Base-by-base conservation (phyloP, 164 flowering plant genomes). In the Vitis cinerea region DNA sequence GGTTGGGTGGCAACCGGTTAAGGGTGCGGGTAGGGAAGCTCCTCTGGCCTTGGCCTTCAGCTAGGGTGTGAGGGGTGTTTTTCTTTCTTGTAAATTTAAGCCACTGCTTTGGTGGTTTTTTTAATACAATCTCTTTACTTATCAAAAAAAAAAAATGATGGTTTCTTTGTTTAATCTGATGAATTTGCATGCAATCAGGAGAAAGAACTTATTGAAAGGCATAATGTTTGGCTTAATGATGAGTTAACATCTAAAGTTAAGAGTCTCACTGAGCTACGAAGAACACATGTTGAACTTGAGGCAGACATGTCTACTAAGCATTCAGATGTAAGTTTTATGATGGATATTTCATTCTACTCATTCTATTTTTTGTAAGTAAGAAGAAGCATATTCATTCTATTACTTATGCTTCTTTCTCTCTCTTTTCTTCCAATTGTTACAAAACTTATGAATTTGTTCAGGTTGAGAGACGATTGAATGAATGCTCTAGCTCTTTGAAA, bases 131-230 rank as follows among this genome's bases (percentile, higher is more conserved):
- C 23, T 19, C 23, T 19, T 19, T 19, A 19, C 23, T 19, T 19
- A 19, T 19, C 23, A 19, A 19, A 19, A 19, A 19, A 19, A 1
- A 1, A 19, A 19, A 19, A 19, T 9, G 13, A 13, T 23, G 49
- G 23, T 19, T 7, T 49, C 37, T 10, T 27, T 54, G 37, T 51
- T 64, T 37, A 37, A 67, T 51, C 2, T 64, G 50, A 66, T 16
- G 52, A 62, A 50, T 71, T 71, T 73, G 71, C 27, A 55, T 74
- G 37, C 61, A 52, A 62, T 65, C 87, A 95, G 98, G 99, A 90
- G 79, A 96, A 96, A 69, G 99, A 96, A 71, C 92, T 96, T 63
- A 64, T 90, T 69, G 90, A 90, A 84, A 87, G 86, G 80, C 99
- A 93, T 74, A 96, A 91, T 74, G 67, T 44, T 5, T 93, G 95